These are phyloP conservation scores for Trichosanthes truncata DNA, from an alignment of 306 rosid genomes.

Conservation along the genomic window DNA sequence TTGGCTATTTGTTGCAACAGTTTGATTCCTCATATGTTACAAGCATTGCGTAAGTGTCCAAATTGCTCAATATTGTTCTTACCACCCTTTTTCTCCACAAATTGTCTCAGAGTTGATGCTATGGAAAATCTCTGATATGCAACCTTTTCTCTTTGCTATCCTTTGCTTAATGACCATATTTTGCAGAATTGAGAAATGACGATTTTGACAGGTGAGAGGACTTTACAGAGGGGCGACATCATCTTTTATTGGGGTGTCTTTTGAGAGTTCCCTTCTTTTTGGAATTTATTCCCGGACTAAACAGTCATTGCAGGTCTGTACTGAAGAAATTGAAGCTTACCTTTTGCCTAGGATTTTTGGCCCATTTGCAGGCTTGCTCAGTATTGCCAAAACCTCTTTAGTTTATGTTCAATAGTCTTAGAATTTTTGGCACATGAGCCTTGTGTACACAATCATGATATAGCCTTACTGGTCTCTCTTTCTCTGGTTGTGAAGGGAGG, in stretches of 20 bases:
- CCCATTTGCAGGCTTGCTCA: slow-evolving; percentile 3
- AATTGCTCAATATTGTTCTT: not conserved
- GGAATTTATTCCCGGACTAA: slow-evolving; percentile 88
- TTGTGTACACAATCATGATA: not conserved
- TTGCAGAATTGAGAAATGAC: slow-evolving; percentile 14
- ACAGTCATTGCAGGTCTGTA: slow-evolving; percentile 64
- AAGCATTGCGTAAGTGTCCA: not conserved
- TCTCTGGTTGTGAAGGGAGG: slow-evolving; percentile 47
- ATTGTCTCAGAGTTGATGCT: not conserved
- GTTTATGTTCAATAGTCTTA: not conserved
- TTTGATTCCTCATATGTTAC: not conserved
- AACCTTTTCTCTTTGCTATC: not conserved
- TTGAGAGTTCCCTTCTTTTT: slow-evolving; percentile 81
- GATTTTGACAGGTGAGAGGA: slow-evolving; percentile 67
- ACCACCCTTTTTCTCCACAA: not conserved
- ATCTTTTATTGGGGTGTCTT: slow-evolving; percentile 82
- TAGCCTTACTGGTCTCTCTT: slow-evolving; percentile 3
- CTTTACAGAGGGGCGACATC: slow-evolving; percentile 94
- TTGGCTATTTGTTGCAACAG: not conserved
- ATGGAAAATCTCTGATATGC: not conserved
- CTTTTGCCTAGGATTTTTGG: slow-evolving; percentile 12
- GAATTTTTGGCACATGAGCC: not conserved
- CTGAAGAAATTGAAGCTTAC: slow-evolving; percentile 16
- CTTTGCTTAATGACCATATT: not conserved
- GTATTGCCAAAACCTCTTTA: not conserved